Evolutionary conservation across 2,329 filamentous ascomycete genomes (phyloP).

Genomic region (Microdochium paspali): DNA sequence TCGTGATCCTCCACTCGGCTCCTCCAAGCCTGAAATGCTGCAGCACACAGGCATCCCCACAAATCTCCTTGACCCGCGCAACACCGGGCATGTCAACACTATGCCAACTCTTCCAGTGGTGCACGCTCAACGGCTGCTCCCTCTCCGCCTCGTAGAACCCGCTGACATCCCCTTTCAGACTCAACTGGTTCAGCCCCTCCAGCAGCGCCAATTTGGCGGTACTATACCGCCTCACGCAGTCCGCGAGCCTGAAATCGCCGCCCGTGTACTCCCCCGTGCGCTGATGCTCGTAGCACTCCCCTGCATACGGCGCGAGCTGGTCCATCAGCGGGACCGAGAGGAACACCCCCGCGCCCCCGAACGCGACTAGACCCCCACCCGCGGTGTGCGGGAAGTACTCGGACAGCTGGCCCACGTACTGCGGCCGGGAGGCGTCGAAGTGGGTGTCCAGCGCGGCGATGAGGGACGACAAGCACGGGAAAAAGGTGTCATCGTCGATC

Average conservation of each 20-base stretch:
- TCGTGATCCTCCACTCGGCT: conserved; percentile 21
- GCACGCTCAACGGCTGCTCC: conserved; percentile 28
- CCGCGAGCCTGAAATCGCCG: conserved; percentile 28
- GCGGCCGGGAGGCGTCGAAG: conserved; percentile 25
- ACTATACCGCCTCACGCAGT: conserved; percentile 29
- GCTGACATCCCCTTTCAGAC: conserved; percentile 28
- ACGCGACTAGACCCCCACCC: conserved; percentile 30
- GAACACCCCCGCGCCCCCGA: conserved; percentile 34
- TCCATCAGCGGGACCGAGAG: conserved; percentile 26
- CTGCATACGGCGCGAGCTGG: conserved; percentile 23
- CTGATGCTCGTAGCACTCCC: conserved; percentile 22
- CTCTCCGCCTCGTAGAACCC: conserved; percentile 32
- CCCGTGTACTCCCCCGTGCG: conserved; percentile 8
- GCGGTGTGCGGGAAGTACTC: conserved; percentile 18
- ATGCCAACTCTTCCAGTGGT: conserved; percentile 30
- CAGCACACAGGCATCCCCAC: conserved; percentile 27
- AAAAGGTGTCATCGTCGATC: conserved; percentile 36
- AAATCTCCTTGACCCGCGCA: conserved; percentile 23
- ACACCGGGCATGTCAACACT: conserved; percentile 22
- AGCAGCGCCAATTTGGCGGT: conserved; percentile 26
- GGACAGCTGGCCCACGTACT: conserved; percentile 30
- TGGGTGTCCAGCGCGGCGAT: conserved; percentile 19
- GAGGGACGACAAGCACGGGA: conserved; percentile 26
- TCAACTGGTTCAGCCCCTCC: conserved; percentile 29
- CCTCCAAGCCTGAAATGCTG: conserved; percentile 23